These are phyloP conservation scores for Penicillium sp. DNA, from an alignment of 2,329 filamentous ascomycete genomes.

Conservation along the genomic window DNA sequence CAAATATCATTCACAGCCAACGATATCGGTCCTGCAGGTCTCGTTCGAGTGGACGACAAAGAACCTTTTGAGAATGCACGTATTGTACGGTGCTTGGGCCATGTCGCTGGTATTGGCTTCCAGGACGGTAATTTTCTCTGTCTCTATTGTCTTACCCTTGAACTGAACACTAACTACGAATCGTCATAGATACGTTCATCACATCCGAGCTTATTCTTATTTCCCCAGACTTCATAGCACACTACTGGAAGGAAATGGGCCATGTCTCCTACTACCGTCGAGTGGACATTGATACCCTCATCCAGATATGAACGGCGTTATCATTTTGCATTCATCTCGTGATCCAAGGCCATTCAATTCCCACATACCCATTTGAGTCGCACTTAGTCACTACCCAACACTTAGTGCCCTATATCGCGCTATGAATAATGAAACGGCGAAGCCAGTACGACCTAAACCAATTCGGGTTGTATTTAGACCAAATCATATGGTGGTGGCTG, in stretches of 20 bases:
- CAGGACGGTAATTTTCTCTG: conserved; percentile 59
- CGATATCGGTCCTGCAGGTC: conserved; percentile 68
- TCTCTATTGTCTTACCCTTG: not conserved
- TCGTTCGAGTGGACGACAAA: conserved; percentile 64
- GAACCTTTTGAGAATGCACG: conserved; percentile 70
- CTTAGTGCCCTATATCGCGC: not conserved
- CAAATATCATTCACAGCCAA: conserved; percentile 78
- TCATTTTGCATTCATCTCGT: not conserved
- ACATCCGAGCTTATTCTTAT: conserved; percentile 75
- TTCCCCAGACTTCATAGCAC: conserved; percentile 72
- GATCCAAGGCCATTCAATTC: not conserved
- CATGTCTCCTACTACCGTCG: conserved; percentile 48
- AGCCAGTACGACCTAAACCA: not conserved
- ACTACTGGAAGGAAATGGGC: conserved; percentile 69
- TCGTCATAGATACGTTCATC: conserved; percentile 54
- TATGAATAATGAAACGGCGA: not conserved
- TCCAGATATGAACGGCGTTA: conserved; percentile 26
- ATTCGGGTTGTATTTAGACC: not conserved
- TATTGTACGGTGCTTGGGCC: conserved; percentile 71
- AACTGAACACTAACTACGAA: not conserved
- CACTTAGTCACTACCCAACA: not conserved
- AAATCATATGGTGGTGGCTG: not conserved
- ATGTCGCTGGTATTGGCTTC: conserved; percentile 75
- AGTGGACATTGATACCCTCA: conserved; percentile 42
- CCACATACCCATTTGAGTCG: conserved; percentile 8